These are phyloP conservation scores for Pleurotus pulmonarius DNA, from an alignment of 768 basidiomycete genomes.

Conservation along the genomic window DNA sequence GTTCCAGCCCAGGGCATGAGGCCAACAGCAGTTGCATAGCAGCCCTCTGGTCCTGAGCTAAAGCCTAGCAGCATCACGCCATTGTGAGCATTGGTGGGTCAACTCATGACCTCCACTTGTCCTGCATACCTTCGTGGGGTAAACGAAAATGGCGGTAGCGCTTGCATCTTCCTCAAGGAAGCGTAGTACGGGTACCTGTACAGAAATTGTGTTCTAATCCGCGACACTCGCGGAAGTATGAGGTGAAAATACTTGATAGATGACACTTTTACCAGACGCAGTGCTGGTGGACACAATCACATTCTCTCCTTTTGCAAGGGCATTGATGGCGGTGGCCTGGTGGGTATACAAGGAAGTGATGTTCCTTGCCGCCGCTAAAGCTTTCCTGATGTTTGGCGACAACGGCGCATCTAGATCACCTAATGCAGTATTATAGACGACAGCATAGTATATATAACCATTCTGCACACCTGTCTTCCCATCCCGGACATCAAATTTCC, in stretches of 20 bases:
- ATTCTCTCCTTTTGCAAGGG: constrained; percentile 52
- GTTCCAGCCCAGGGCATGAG: constrained; percentile 57
- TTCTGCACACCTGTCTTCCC: constrained; percentile 44
- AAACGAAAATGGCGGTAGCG: constrained; percentile 78
- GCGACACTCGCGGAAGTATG: not conserved
- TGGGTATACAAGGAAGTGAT: constrained; percentile 65
- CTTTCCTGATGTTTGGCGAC: constrained; percentile 50
- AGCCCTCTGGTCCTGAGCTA: constrained; percentile 83
- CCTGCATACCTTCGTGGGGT: constrained; percentile 73
- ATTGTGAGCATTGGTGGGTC: not conserved
- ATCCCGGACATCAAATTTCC: constrained; percentile 48
- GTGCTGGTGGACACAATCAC: constrained; percentile 91
- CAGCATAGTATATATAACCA: not conserved
- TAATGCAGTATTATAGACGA: constrained; percentile 14
- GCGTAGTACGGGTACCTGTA: constrained; percentile 66
- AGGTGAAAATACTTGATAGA: constrained; percentile 61
- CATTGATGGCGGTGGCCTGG: constrained; percentile 70
- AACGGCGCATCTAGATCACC: constrained; percentile 52
- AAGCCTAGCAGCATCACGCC: constrained; percentile 43
- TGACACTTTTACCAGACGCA: constrained; percentile 85
- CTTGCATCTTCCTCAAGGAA: constrained; percentile 57
- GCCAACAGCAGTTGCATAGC: constrained; percentile 66
- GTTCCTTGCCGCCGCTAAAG: constrained; percentile 53
- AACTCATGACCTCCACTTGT: not conserved
- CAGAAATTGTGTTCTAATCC: not conserved